Conservation (phyloP, 129 eudicot genomes). For the Lactuca sativa region DNA sequence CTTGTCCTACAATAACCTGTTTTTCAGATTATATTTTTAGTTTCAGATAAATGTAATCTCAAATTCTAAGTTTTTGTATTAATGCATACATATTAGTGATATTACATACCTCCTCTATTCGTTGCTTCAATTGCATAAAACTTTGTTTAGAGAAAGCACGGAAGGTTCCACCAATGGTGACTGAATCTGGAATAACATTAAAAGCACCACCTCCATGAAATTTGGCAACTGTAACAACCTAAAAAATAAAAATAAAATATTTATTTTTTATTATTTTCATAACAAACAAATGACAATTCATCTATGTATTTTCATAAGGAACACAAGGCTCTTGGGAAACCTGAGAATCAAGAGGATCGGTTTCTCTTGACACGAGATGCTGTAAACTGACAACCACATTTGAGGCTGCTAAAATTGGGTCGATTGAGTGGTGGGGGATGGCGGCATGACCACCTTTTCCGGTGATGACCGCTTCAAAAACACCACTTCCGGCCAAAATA, state of each 20-base stretch:
- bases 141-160: conserved; percentile 57
- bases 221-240: conserved; percentile 77
- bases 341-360: conserved; percentile 74
- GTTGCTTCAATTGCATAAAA: conserved; percentile 47
- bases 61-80: not conserved
- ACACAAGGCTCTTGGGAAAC: conserved; percentile 24
- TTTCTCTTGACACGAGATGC: conserved; percentile 68
- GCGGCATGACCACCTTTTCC: conserved; percentile 96
- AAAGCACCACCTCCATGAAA: conserved; percentile 77
- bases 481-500: conserved; percentile 49
- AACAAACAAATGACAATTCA: conserved; percentile 1
- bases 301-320: not conserved
- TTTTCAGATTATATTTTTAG: not conserved
- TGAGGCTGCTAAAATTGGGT: conserved; percentile 73
- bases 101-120: conserved; percentile 64
- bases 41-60: not conserved
- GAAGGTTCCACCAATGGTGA: conserved; percentile 78
- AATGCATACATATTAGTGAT: no score
- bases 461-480: conserved; percentile 55
- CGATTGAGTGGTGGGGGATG: conserved; percentile 66
- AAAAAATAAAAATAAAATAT: conserved; percentile 6
- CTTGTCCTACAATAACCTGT: conserved; percentile 38
- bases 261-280: conserved; percentile 10
- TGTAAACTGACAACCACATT: conserved; percentile 63
- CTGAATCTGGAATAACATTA: conserved; percentile 78